Percentiles rank a stretch among this genome's conserved stretches.
These are phyloP conservation scores for Dothistroma septosporum DNA, from an alignment of 2,329 filamentous ascomycete species.

Conservation along the genomic window DNA sequence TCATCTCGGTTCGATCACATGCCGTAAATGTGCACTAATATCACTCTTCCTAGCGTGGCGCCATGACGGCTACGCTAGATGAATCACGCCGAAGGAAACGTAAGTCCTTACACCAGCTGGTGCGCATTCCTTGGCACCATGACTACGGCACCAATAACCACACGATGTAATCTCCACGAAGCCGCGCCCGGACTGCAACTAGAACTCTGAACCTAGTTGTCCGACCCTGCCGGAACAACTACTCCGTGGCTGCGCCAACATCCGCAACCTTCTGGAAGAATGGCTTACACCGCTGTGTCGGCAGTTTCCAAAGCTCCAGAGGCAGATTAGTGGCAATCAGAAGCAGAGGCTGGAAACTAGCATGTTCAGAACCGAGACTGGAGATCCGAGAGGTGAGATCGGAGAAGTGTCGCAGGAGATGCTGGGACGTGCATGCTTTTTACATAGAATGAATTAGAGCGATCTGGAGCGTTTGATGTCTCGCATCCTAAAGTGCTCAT, in stretches of 20 bases:
- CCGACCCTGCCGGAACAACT: background rate
- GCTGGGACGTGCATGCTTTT: background rate
- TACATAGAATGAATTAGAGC: background rate
- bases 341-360: background rate
- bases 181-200: background rate
- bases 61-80: too few relatives aligned
- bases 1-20: too few relatives aligned
- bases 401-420: background rate
- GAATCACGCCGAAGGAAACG: too few relatives aligned
- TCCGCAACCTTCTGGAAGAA: background rate
- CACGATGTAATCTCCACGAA: background rate
- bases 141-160: background rate
- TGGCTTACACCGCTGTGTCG: background rate
- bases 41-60: too few relatives aligned
- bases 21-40: too few relatives aligned
- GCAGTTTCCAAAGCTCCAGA: background rate
- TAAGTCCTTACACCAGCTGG: too few relatives aligned
- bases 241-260: background rate
- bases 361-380: background rate
- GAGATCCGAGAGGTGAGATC: background rate
- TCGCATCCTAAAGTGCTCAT: too few relatives aligned
- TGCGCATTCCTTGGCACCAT: background rate
- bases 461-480: background rate
- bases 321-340: background rate
- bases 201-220: background rate